Base-by-base conservation (phyloP, 345 rosid species). In the Psidium friedrichsthalianum region DNA sequence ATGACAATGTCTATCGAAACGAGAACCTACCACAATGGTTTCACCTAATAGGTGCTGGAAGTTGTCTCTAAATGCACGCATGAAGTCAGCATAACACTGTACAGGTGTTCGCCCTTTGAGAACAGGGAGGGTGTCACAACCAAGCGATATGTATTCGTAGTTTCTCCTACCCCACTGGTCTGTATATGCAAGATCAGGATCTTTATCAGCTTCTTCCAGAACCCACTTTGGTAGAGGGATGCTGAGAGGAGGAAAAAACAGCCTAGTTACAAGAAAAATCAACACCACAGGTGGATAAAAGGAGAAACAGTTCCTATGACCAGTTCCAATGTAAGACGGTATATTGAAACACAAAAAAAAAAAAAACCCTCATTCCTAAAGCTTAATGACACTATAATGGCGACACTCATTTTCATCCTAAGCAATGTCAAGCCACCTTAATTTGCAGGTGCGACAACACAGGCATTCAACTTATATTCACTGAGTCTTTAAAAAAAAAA, bases 151-250 rank as follows among this genome's bases (percentile, higher is more conserved):
- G 82, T 95, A 94, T 88, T 97, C 99, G 56, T 92, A 90, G 89
- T 96, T 97, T 89, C 99, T 95, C 89, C 98, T 93, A 64, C 98
- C 98, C 99, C 99, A 97, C 82, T 97, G 99, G 89, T 97, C 99
- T 49, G 99, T 97, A 82, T 96, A 97, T n/a, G 96, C 98, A 83
- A 97, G 96, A 36, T 96, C 93, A 24, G 85, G 94, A 54, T 97
- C 98, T 29, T 88, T 91, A 11, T 93, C 91, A 15, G 95, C 90
- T 92, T 96, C 98, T 83, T 96, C 98, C 86, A 89, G 87, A 53
- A 88, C 98, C 99, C 99, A 97, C 85, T 91, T 88, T 36, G 99
- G 99, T 85, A 97, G 90, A 78, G 98, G 94, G 86, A 97, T 94
- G 85, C 98, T 97, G 93, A 29, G 88, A 44, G 42, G 56, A 78